These are phyloP conservation scores for Chaetomium sp. DNA, from an alignment of 2,329 filamentous ascomycete genomes.

Conservation along the genomic window DNA sequence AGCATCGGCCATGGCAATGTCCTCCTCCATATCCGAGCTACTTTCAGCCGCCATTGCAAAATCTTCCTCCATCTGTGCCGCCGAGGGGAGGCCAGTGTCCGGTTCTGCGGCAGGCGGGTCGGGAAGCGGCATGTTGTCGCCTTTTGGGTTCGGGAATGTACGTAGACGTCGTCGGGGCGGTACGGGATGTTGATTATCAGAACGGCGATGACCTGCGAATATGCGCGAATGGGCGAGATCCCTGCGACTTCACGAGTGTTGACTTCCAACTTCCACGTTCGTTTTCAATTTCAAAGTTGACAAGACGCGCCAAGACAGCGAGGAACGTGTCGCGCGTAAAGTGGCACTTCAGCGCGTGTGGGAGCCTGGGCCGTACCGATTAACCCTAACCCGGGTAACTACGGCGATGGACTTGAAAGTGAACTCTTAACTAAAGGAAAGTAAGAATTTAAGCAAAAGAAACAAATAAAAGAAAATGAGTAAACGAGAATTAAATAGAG, in stretches of 20 bases:
- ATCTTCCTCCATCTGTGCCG: slow-evolving; percentile 23
- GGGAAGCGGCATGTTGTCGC: slow-evolving; percentile 6
- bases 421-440: too few relatives aligned
- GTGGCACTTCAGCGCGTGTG: slow-evolving; percentile 3
- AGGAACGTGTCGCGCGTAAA: slow-evolving; percentile 24
- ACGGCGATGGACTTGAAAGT: background rate
- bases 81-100: background rate
- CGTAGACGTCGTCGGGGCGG: background rate
- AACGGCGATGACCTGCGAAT: background rate
- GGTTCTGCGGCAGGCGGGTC: slow-evolving; percentile 3
- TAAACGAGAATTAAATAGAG: too few relatives aligned
- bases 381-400: slow-evolving; percentile 8
- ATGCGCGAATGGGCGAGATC: background rate
- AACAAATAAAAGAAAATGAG: too few relatives aligned
- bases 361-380: background rate
- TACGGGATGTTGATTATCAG: background rate
- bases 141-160: background rate
- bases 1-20: slow-evolving; percentile 31
- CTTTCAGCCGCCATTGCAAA: background rate
- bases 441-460: too few relatives aligned
- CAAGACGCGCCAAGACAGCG: slow-evolving; percentile 6
- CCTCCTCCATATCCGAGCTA: slow-evolving; percentile 20
- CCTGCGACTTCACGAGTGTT: background rate
- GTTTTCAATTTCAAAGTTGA: slow-evolving; percentile 5
- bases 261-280: background rate